These are phyloP conservation scores for Gillenia trifoliata DNA, from an alignment of 306 rosid genomes.

Conservation along the genomic window DNA sequence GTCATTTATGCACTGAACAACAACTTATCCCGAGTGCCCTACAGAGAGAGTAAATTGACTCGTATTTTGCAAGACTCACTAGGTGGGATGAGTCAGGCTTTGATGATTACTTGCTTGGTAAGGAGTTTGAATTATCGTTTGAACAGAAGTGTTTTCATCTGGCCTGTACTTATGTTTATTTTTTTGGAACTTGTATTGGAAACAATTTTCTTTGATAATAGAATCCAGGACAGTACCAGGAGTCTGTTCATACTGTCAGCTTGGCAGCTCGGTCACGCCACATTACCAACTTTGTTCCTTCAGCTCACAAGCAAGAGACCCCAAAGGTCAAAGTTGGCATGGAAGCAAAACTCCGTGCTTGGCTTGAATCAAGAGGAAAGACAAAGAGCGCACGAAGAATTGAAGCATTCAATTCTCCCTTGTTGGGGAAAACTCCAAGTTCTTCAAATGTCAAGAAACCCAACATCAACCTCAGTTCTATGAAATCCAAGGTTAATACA, in stretches of 20 bases:
- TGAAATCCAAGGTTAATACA: constrained; percentile 37
- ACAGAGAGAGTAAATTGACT: constrained; percentile 91
- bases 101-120: constrained; percentile 97
- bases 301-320: constrained; percentile 63
- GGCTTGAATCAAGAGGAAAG: constrained; percentile 88
- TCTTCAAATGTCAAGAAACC: constrained; percentile 53
- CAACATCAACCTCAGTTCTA: constrained; percentile 40
- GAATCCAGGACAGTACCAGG: constrained; percentile 96
- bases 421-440: constrained; percentile 47
- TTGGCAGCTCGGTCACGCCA: constrained; percentile 90
- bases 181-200: constrained; percentile 2
- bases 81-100: constrained; percentile 75
- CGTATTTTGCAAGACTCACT: constrained; percentile 91
- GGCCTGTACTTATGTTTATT: background rate
- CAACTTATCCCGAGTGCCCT: constrained; percentile 64
- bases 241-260: constrained; percentile 87
- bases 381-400: constrained; percentile 53
- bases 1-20: constrained; percentile 90
- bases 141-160: background rate
- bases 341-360: constrained; percentile 78
- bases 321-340: constrained; percentile 67
- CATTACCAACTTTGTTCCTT: constrained; percentile 59
- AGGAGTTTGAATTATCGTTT: constrained; percentile 2
- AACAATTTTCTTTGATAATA: constrained; percentile 23
- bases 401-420: constrained; percentile 49